Evolutionary conservation across 257 asterid genomes (phyloP).

Genomic region (Ilex asprella): DNA sequence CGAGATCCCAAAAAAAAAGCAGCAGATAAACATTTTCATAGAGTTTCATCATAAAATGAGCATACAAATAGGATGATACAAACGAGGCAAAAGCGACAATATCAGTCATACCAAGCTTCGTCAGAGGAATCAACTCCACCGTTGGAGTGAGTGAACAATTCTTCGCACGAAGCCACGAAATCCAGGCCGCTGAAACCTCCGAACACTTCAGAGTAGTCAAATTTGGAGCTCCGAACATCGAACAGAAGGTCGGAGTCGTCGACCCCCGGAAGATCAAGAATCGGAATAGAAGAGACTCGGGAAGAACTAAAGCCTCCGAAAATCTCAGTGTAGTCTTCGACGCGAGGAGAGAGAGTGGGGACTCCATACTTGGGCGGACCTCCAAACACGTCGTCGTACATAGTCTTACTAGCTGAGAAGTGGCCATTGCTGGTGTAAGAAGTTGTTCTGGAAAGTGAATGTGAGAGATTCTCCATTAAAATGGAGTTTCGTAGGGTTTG

Average conservation of each 20-base stretch:
- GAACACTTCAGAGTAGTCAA: slow-evolving; percentile 75
- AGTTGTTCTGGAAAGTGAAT: slow-evolving; percentile 51
- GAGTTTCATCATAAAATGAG: not conserved
- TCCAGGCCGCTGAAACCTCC: slow-evolving; percentile 39
- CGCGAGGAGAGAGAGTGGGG: slow-evolving; percentile 68
- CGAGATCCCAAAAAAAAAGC: not conserved
- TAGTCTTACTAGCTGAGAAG: slow-evolving; percentile 47
- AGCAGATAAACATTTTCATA: not conserved
- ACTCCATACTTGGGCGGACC: slow-evolving; percentile 47
- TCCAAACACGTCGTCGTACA: slow-evolving; percentile 79
- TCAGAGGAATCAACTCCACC: slow-evolving; percentile 57
- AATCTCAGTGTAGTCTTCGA: slow-evolving; percentile 76
- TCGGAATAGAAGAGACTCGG: slow-evolving; percentile 70
- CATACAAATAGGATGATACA: not conserved
- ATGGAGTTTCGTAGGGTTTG: slow-evolving; percentile 9
- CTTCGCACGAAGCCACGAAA: slow-evolving; percentile 49
- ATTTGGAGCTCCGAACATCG: slow-evolving; percentile 37
- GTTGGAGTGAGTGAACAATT: slow-evolving; percentile 40
- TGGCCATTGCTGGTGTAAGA: slow-evolving; percentile 39
- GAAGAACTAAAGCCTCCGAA: slow-evolving; percentile 77
- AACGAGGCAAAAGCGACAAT: slow-evolving; percentile 2
- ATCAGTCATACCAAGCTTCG: slow-evolving; percentile 49
- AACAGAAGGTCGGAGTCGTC: slow-evolving; percentile 29
- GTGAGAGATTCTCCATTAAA: slow-evolving; percentile 57
- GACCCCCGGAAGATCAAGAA: slow-evolving; percentile 56